Evolutionary conservation across 768 basidiomycete species (phyloP).

Genomic region (Lactarius pseudohatsudake): DNA sequence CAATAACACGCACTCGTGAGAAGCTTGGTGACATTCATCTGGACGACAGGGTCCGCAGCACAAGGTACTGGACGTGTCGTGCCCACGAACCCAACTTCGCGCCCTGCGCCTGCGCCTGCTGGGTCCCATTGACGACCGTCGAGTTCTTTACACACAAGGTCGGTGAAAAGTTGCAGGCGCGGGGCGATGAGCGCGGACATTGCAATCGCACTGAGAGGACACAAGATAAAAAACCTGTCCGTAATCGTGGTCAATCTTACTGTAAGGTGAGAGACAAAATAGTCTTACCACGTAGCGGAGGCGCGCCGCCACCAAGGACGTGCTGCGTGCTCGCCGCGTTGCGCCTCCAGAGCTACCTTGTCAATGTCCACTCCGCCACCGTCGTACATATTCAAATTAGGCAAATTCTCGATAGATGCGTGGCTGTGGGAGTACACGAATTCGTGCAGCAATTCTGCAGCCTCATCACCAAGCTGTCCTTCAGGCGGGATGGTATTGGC

Average conservation of each 20-base stretch:
- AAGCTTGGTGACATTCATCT: constrained; percentile 68
- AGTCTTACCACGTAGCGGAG: constrained; percentile 66
- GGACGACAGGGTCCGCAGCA: constrained; percentile 67
- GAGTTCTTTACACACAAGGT: constrained; percentile 60
- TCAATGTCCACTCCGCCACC: constrained; percentile 26
- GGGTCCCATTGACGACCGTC: constrained; percentile 5
- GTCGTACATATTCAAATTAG: constrained; percentile 29
- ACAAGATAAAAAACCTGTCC: constrained; percentile 54
- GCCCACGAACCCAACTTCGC: not conserved
- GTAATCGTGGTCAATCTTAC: not conserved
- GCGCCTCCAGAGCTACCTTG: constrained; percentile 30
- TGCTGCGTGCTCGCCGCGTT: constrained; percentile 25
- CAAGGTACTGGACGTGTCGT: constrained; percentile 41
- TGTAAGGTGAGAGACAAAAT: constrained; percentile 13
- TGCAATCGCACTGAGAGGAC: constrained; percentile 57
- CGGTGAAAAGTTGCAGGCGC: constrained; percentile 71
- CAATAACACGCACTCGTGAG: constrained; percentile 50
- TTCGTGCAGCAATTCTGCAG: constrained; percentile 48
- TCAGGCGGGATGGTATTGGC: constrained; percentile 47
- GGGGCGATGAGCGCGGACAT: constrained; percentile 63
- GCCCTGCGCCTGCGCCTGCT: not conserved
- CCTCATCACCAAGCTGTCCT: constrained; percentile 46
- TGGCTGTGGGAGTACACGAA: constrained; percentile 44
- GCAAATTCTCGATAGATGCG: constrained; percentile 38
- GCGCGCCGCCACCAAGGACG: constrained; percentile 77